These are phyloP conservation scores for Alternaria sp. DNA, from an alignment of 2,329 filamentous ascomycete genomes.

Conservation along the genomic window DNA sequence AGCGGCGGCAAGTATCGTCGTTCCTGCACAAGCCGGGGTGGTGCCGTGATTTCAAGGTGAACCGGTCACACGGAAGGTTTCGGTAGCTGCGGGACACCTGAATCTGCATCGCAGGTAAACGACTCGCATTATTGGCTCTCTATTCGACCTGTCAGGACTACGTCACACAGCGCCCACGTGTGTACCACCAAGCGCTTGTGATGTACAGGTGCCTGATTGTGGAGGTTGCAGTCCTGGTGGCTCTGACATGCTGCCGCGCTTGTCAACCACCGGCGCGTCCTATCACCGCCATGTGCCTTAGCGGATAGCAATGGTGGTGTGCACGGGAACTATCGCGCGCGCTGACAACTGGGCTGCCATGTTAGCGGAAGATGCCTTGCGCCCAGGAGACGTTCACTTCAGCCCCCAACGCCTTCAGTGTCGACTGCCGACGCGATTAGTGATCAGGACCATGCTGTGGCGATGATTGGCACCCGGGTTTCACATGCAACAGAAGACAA, in stretches of 20 bases:
- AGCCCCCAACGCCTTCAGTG: background rate
- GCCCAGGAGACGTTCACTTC: background rate
- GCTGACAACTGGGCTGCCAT: background rate
- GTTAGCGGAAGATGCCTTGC: background rate
- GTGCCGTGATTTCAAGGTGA: slow-evolving; percentile 9
- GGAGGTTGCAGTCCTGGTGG: slow-evolving; percentile 4
- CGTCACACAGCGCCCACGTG: slow-evolving; percentile 17
- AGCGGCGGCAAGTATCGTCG: slow-evolving; percentile 1
- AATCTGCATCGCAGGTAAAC: slow-evolving; percentile 5
- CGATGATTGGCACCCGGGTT: slow-evolving; percentile 4
- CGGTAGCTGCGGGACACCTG: slow-evolving; percentile 16
- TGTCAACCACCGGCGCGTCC: background rate
- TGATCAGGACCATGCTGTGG: background rate
- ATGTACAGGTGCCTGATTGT: slow-evolving; percentile 14
- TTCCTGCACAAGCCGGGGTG: slow-evolving; percentile 10
- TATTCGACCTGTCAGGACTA: slow-evolving; percentile 9
- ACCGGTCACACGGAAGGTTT: slow-evolving; percentile 25
- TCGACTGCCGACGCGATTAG: background rate
- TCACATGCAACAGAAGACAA: slow-evolving; percentile 7
- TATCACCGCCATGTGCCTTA: slow-evolving; percentile 4
- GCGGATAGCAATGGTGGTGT: slow-evolving; percentile 11
- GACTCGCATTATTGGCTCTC: slow-evolving; percentile 9
- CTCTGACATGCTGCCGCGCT: slow-evolving; percentile 4
- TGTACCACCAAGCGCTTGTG: background rate
- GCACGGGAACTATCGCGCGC: slow-evolving; percentile 9